Conservation (phyloP, 2,329 filamentous ascomycete genomes). For the Nemania sp. region DNA sequence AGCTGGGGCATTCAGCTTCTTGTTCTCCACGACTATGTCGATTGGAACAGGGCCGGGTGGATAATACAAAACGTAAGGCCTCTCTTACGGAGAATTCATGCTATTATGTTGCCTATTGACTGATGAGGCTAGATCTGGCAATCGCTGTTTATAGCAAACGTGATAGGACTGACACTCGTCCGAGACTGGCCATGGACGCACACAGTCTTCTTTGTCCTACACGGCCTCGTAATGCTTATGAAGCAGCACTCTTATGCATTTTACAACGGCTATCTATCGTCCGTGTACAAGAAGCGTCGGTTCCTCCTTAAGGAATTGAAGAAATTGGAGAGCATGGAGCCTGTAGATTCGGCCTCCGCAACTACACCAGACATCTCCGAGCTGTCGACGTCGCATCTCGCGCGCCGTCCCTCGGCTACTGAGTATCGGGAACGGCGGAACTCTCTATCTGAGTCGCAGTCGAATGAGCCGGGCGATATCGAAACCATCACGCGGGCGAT, state of each 20-base stretch:
- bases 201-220: constrained; percentile 71
- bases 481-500: constrained; percentile 72
- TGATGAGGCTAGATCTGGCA: constrained; percentile 70
- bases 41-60: constrained; percentile 78
- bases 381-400: constrained; percentile 61
- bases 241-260: constrained; percentile 86
- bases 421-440: constrained; percentile 57
- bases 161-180: constrained; percentile 74
- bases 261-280: constrained; percentile 80
- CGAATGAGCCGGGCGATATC: constrained; percentile 59
- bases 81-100: not conserved
- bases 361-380: constrained; percentile 57
- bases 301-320: constrained; percentile 63
- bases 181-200: constrained; percentile 85
- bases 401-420: constrained; percentile 55
- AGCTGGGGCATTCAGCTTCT: constrained; percentile 74
- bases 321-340: constrained; percentile 67
- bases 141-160: constrained; percentile 68
- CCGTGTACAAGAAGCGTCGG: constrained; percentile 64
- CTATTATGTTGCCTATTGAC: not conserved
- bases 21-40: constrained; percentile 68
- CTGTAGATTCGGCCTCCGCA: constrained; percentile 57
- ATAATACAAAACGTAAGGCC: constrained; percentile 73
- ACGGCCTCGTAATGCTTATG: constrained; percentile 82
- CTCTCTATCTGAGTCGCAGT: constrained; percentile 52